Conservation (phyloP, 768 basidiomycete genomes). For the Boletus fagicola region DNA sequence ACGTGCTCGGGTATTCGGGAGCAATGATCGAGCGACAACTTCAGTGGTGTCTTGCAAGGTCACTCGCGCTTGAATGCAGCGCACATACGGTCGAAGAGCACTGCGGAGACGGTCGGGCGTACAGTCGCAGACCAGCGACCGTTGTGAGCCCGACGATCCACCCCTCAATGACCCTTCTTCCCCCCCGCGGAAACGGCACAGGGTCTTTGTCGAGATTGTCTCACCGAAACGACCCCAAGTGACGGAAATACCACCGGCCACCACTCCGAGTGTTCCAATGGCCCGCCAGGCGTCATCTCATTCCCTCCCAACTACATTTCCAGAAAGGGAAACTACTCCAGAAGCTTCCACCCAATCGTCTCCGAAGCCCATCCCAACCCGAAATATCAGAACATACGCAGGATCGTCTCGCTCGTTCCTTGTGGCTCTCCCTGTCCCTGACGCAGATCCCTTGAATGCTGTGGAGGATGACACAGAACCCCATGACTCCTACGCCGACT, state of each 20-base stretch:
- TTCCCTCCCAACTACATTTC: slow-evolving; percentile 16
- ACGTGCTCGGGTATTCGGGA: slow-evolving; percentile 8
- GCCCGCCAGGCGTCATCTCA: slow-evolving; percentile 28
- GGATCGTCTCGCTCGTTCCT: slow-evolving; percentile 81
- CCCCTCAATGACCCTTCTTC: slow-evolving; percentile 4
- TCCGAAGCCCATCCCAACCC: slow-evolving; percentile 26
- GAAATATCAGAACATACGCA: slow-evolving; percentile 64
- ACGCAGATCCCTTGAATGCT: slow-evolving; percentile 24
- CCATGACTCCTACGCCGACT: slow-evolving; percentile 73
- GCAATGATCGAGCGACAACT: not conserved
- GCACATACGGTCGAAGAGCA: slow-evolving; percentile 36
- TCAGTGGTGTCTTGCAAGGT: too few relatives aligned
- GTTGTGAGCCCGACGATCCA: not conserved
- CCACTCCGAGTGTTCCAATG: not conserved
- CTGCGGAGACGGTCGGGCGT: slow-evolving; percentile 11
- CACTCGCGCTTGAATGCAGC: slow-evolving; percentile 24
- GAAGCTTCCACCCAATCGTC: slow-evolving; percentile 26
- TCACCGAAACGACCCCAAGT: slow-evolving; percentile 8
- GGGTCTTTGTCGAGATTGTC: slow-evolving; percentile 32
- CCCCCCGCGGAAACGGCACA: slow-evolving; percentile 32
- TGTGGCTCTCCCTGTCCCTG: slow-evolving; percentile 50
- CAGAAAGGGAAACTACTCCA: slow-evolving; percentile 28
- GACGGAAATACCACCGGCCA: not conserved
- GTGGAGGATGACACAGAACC: slow-evolving; percentile 50
- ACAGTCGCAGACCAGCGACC: not conserved